A percentile compares a stretch with the other conserved stretches of the same genome.
Conservation (phyloP, 116 monocot genomes). For the Zostera marina region DNA sequence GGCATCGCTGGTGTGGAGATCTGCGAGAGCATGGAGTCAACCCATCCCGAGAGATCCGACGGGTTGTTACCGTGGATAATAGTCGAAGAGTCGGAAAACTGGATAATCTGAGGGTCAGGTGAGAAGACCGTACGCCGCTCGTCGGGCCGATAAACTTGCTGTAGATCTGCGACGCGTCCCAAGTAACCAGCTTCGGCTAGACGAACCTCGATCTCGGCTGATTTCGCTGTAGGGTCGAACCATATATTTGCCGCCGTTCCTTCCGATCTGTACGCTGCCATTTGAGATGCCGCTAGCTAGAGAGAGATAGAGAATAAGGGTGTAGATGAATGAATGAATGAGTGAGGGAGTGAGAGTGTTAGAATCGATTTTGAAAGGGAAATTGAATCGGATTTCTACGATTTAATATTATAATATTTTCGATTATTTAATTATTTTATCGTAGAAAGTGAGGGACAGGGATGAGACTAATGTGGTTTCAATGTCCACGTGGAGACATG, state of each 20-base stretch:
- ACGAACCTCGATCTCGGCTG: constrained; percentile 8
- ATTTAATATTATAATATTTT: no score
- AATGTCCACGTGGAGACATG: no score
- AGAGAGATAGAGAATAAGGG: neutral
- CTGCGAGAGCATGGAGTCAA: constrained; percentile 70
- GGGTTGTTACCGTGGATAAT: constrained; percentile 66
- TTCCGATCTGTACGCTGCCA: constrained; percentile 3
- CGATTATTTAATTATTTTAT: no score
- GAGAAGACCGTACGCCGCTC: neutral
- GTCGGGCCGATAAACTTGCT: neutral
- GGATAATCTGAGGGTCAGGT: constrained; percentile 7
- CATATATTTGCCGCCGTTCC: constrained; percentile 8
- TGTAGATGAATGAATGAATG: no score
- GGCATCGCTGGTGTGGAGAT: constrained; percentile 18
- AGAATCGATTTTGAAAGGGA: neutral
- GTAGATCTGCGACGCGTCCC: constrained; percentile 54
- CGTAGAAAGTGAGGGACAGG: no score
- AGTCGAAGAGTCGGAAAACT: constrained; percentile 30
- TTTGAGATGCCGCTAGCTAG: neutral
- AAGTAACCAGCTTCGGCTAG: constrained; percentile 59
- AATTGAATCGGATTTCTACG: no score
- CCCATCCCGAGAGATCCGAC: constrained; percentile 71
- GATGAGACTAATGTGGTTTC: no score
- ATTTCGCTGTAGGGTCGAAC: neutral
- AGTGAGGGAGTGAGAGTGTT: neutral